Evolutionary conservation across 371 early-diverging fungal genomes (phyloP), one percentile per base, ranked within the genome.

Genomic region (Astathelohania contejeani): DNA sequence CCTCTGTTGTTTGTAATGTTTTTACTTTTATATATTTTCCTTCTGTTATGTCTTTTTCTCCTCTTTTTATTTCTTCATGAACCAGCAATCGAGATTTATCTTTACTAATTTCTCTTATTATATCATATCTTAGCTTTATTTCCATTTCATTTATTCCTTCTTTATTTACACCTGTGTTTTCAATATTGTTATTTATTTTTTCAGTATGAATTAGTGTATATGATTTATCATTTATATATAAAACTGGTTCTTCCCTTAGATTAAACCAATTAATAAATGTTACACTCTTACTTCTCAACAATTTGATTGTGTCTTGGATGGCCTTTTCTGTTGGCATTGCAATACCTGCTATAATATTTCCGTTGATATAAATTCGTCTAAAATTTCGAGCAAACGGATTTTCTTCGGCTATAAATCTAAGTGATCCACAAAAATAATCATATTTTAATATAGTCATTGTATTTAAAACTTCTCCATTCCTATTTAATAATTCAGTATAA

Each of bases 191-290:
- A 19, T 82, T 75, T 14, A 83, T 58, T 0, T 80, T 78, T 49
- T 77, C 67, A 71, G 77, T 67, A 57, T 81, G 81, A 29, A 83
- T 74, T 1, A 84, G 75, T 0, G 82, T 83, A 65, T 81, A 81
- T 3, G 84, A 82, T 7, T 73, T 66, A n/a, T 79, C 81, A 49
- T 81, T 79, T 51, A 84, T 76, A 59, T 83, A 83, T 4, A 82
- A 77, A 19, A 84, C 73, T 16, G 83, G 82, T 54, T 83, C 83
- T 62, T 83, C 82, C 38, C 84, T 73, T 16, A 82, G 54, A 59
- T 81, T 82, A 56, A 83, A 81, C 83, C 82, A 82, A 18, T 79
- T 45, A 14, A 82, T 66, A 56, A 7, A n/a, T n/a, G n/a, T n/a
- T n/a, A n/a, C n/a, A n/a, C n/a, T n/a, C n/a, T n/a, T n/a, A n/a